Evolutionary conservation across 352 stramenopile species (phyloP).

Genomic region (Thalassiosira hispida): DNA sequence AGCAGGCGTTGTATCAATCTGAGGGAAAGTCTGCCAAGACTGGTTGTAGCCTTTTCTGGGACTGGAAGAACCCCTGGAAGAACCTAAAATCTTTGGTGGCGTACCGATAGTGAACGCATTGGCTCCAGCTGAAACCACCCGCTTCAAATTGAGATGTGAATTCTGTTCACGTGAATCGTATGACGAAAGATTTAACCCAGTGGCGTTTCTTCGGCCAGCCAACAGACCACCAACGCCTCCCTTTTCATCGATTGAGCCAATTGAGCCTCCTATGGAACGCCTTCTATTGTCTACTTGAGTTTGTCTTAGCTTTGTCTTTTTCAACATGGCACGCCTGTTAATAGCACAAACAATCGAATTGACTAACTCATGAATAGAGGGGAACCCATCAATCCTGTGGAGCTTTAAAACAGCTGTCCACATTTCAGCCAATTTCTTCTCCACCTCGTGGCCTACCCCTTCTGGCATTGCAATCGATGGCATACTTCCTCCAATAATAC

Average conservation of each 20-base stretch:
- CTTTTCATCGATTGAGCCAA: slow-evolving; percentile 18
- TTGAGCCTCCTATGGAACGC: slow-evolving; percentile 28
- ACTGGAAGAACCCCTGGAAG: background rate
- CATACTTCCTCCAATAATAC: slow-evolving; percentile 27
- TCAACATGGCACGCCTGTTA: slow-evolving; percentile 64
- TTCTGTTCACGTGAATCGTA: background rate
- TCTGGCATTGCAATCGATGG: slow-evolving; percentile 43
- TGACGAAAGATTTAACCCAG: slow-evolving; percentile 36
- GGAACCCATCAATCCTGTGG: slow-evolving; percentile 90
- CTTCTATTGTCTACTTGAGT: slow-evolving; percentile 12
- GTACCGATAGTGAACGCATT: slow-evolving; percentile 40
- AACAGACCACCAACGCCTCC: slow-evolving; percentile 11
- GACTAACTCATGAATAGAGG: slow-evolving; percentile 79
- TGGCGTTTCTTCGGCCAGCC: slow-evolving; percentile 21
- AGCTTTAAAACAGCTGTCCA: slow-evolving; percentile 89
- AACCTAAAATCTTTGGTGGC: slow-evolving; percentile 21
- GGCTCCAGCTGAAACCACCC: slow-evolving; percentile 18
- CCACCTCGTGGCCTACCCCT: slow-evolving; percentile 68
- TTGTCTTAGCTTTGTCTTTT: slow-evolving; percentile 41
- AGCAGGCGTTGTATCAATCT: slow-evolving; percentile 14
- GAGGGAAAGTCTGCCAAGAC: background rate
- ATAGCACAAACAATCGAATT: slow-evolving; percentile 76
- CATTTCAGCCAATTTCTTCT: slow-evolving; percentile 88
- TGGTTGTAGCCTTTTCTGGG: slow-evolving; percentile 9
- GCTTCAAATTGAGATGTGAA: slow-evolving; percentile 11